Evolutionary conservation across 2,329 filamentous ascomycete genomes (phyloP).

Genomic region (Fusarium newnesense): DNA sequence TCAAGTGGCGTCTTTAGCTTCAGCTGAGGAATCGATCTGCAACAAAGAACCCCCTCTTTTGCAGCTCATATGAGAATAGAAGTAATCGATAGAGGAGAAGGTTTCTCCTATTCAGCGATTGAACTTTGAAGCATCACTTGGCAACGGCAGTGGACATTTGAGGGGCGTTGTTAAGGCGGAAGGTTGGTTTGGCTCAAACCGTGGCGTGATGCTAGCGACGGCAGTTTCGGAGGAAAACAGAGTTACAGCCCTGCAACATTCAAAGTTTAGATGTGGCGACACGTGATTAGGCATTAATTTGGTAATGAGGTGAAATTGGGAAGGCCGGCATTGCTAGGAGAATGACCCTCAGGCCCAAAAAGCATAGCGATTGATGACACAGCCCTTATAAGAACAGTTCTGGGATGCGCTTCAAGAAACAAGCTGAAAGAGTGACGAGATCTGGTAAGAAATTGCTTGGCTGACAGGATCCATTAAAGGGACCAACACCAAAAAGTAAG

Average conservation of each 20-base stretch:
- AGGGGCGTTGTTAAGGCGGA: background rate
- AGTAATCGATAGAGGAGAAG: background rate
- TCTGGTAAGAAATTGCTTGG: slow-evolving; percentile 14
- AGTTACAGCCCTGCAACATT: background rate
- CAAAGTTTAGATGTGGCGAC: background rate
- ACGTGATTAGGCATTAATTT: background rate
- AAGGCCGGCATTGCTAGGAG: too few species aligned
- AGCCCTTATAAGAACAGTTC: too few species aligned
- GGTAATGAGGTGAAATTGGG: background rate
- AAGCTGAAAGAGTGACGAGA: background rate
- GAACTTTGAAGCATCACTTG: fast-evolving
- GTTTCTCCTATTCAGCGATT: background rate
- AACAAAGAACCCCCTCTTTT: slow-evolving; percentile 5
- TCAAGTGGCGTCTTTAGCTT: slow-evolving; percentile 28
- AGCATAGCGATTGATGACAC: background rate
- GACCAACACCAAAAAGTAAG: slow-evolving; percentile 1
- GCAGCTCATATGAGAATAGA: background rate
- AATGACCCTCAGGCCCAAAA: fast-evolving
- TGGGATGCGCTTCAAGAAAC: background rate
- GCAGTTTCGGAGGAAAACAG: background rate
- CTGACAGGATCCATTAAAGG: slow-evolving; percentile 8
- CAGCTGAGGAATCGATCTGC: background rate
- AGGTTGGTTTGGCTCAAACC: background rate
- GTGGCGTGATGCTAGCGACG: background rate
- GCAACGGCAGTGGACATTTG: background rate